phyloP scores from a whole-genome alignment of 2,329 filamentous ascomycete genomes.

The Colletotrichum cuscutae region DNA sequence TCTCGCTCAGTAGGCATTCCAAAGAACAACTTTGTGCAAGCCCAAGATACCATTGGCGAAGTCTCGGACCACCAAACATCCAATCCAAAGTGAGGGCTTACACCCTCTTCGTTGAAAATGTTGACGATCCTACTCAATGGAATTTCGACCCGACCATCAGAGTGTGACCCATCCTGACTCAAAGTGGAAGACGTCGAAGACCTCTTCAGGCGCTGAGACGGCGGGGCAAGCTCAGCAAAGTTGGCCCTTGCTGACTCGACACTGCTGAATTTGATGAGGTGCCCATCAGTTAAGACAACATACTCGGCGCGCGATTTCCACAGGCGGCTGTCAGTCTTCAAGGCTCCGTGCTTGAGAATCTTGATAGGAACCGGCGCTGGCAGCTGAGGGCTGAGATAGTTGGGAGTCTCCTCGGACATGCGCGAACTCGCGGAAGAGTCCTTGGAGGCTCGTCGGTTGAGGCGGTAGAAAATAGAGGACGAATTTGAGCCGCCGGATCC shows the following conservation, averaged over 20 bases:
- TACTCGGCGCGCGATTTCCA: constrained; percentile 62
- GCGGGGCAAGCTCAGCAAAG: constrained; percentile 54
- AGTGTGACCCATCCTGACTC: constrained; percentile 44
- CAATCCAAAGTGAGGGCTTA: constrained; percentile 60
- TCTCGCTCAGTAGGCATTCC: constrained; percentile 59
- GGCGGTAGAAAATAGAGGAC: constrained; percentile 51
- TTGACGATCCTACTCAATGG: constrained; percentile 63
- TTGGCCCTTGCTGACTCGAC: constrained; percentile 57
- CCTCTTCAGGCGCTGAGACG: constrained; percentile 37
- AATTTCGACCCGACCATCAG: constrained; percentile 56
- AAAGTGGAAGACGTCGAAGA: constrained; percentile 38
- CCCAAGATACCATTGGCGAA: constrained; percentile 55
- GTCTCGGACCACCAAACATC: constrained; percentile 67
- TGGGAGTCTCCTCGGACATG: constrained; percentile 32
- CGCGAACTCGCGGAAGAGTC: constrained; percentile 45
- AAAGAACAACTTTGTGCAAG: constrained; percentile 61
- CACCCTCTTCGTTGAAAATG: constrained; percentile 61
- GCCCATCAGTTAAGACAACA: constrained; percentile 62
- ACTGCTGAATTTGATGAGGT: constrained; percentile 61
- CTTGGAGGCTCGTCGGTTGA: constrained; percentile 53
- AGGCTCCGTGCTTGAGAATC: constrained; percentile 55
- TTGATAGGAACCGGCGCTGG: constrained; percentile 48
- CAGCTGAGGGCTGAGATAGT: constrained; percentile 38
- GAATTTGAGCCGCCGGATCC: constrained; percentile 28
- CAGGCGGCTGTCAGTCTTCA: constrained; percentile 61